Conservation (phyloP, 768 basidiomycete genomes). For the Rubroboletus pulcherrimus region DNA sequence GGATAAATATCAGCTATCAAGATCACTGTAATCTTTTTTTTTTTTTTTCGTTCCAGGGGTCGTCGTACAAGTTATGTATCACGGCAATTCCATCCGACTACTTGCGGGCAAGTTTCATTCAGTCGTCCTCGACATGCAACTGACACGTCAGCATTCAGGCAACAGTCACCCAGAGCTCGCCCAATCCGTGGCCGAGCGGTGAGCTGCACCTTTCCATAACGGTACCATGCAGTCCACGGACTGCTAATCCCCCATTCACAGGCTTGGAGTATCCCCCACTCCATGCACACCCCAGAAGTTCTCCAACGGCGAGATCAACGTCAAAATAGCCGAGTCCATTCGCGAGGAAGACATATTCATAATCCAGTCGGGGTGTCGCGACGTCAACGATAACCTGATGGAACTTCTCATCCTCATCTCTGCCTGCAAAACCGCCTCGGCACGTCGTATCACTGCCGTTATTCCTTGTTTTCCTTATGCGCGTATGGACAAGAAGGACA, state of each 20-base stretch:
- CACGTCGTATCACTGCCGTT: slow-evolving; percentile 92
- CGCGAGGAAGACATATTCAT: slow-evolving; percentile 99
- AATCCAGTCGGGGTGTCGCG: slow-evolving; percentile 85
- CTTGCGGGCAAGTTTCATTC: slow-evolving; percentile 54
- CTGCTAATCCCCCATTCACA: slow-evolving; percentile 53
- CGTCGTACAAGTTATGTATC: slow-evolving; percentile 55
- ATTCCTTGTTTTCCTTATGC: slow-evolving; percentile 98
- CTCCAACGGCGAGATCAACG: slow-evolving; percentile 93
- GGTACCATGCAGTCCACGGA: slow-evolving; percentile 38
- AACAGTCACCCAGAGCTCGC: slow-evolving; percentile 99
- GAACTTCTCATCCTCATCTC: slow-evolving; percentile 98
- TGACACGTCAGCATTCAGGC: slow-evolving; percentile 47
- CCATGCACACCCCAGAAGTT: slow-evolving; percentile 86
- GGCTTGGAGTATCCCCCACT: slow-evolving; percentile 84
- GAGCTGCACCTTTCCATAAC: slow-evolving; percentile 54
- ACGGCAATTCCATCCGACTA: slow-evolving; percentile 77
- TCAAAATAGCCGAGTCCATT: slow-evolving; percentile 92
- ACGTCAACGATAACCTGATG: slow-evolving; percentile 96
- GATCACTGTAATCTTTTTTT: neutral
- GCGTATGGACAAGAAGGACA: slow-evolving; percentile 97
- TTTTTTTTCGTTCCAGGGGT: slow-evolving; percentile 9
- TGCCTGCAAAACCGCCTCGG: slow-evolving; percentile 95
- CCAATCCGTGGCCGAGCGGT: slow-evolving; percentile 93
- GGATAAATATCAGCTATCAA: slow-evolving; percentile 7
- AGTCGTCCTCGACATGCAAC: slow-evolving; percentile 2